Base-by-base conservation (phyloP, 805 yeast genomes). In the Kodamaea fukazawae region DNA sequence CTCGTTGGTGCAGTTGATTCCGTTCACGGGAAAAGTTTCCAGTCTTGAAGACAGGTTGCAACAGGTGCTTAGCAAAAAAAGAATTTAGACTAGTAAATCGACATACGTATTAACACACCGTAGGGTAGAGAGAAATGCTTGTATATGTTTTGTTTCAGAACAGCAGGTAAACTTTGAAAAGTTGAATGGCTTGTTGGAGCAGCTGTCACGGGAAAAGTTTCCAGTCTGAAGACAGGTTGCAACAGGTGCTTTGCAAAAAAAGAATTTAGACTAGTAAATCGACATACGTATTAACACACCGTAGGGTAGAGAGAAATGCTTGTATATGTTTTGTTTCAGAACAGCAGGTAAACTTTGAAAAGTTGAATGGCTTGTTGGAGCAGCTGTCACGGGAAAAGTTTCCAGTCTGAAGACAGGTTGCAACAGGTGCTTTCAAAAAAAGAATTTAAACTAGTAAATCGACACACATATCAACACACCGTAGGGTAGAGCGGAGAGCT, bases 151-250 rank as follows among this genome's bases (percentile, higher is more conserved):
- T 20, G 20, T 36, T 13, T 29, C 34, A 5, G 42, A 36, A 29
- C 44, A 36, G 23, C 22, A 23, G 17, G n/a, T 7, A 7, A 36
- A 42, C 15, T 44, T 40, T 13, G 35, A 30, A 6, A 37, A 44
- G 36, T 36, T 58, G 35, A 46, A 45, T 26, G 54, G 55, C 4
- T 40, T 58, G 28, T 25, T 57, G 12, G 52, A 55, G 14, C 49
- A 51, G 36, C 47, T 54, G 12, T 44, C 9, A 44, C 46, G n/a
- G 35, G 31, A 13, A 44, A 44, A 25, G 46, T 57, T 3, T 29
- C 42, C 7, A 55, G 53, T 3, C 38, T 2, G 40, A 48, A 2
- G 44, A 43, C 9, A 32, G 49, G 23, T 32, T 55, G 15, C 44
- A 42, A 29, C 29, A 32, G 6, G 43, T 55, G 7, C 52, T 53